A percentile compares a stretch with the other conserved stretches of the same genome.
Conservation (phyloP, 257 asterid species). For the Linaria vulgaris region DNA sequence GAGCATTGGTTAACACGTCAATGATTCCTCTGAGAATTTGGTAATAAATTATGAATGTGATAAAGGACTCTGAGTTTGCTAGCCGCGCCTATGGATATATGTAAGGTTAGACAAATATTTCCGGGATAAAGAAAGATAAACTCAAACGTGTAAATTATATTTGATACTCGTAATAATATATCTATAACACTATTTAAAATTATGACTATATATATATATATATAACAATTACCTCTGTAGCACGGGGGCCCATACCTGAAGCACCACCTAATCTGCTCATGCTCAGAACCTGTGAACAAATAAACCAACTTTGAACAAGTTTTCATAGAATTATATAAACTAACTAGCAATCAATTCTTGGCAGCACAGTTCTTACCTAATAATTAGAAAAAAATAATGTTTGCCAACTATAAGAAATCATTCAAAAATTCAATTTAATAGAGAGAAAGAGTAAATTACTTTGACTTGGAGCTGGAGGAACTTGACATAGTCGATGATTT, state of each 20-base stretch:
- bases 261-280: slow-evolving; percentile 97
- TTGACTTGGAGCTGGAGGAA: slow-evolving; percentile 88
- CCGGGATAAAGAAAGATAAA: too few relatives aligned
- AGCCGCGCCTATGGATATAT: too few relatives aligned
- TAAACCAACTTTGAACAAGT: neutral
- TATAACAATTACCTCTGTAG: slow-evolving; percentile 57
- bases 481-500: slow-evolving; percentile 95
- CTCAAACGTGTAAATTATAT: too few relatives aligned
- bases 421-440: neutral
- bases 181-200: too few relatives aligned
- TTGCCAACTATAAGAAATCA: slow-evolving; percentile 9
- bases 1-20: too few relatives aligned
- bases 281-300: slow-evolving; percentile 67
- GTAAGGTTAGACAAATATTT: too few relatives aligned
- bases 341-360: slow-evolving; percentile 16
- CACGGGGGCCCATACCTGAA: slow-evolving; percentile 69
- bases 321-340: neutral
- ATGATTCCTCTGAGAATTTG: too few relatives aligned
- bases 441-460: slow-evolving; percentile 2
- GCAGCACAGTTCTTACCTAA: slow-evolving; percentile 30
- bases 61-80: too few relatives aligned
- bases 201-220: too few relatives aligned
- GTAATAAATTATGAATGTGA: too few relatives aligned
- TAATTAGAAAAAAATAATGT: neutral
- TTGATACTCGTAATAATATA: too few relatives aligned